Evolutionary conservation across 768 basidiomycete species (phyloP), one percentile per base, ranked within the genome.

Genomic region (Pisolithus sp.): DNA sequence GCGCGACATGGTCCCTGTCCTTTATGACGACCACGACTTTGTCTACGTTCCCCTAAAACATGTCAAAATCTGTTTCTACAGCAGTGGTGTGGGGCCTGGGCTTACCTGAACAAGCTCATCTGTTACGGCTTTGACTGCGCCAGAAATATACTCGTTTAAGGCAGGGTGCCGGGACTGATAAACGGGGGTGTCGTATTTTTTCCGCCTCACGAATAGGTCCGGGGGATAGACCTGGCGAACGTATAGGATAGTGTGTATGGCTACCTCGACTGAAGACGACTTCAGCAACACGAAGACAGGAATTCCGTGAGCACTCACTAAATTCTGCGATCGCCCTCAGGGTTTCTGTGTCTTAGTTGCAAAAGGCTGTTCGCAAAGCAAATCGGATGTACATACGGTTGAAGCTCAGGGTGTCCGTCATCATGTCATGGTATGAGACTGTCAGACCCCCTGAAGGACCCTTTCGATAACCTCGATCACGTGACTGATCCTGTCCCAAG

Each of bases 141-240:
- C 87, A n/a, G 89, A 81, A 51, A 98, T 86, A 64, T 96, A 98
- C 42, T 86, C 83, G 56, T 89, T 87, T 48, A 98, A 73, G 39
- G 80, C 80, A 2, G 93, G 93, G 64, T 94, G 90, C n/a, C 93
- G 82, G 4, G 90, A 92, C 70, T 96, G 93, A 63, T 83, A 97
- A 9, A 95, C 91, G 0, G 91, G 88, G 0, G 86, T 86, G 53
- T 91, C 83, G 66, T 93, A 96, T 65, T 93, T 93, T 71, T 87
- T 88, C 51, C 89, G 78, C 39, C 92, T 79, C 37, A 87, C 76
- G 64, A 98, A 98, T 18, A 96, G 75, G 50, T 89, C 89, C 40
- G 85, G 74, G 0, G 94, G 95, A 61, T 97, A 98, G 46, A 98
- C 76, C 58, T 89, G 86, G 18, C 95, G 85, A 26, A 93, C 82